Evolutionary conservation across 2,329 filamentous ascomycete genomes (phyloP).

Genomic region (Zarea fungicola): DNA sequence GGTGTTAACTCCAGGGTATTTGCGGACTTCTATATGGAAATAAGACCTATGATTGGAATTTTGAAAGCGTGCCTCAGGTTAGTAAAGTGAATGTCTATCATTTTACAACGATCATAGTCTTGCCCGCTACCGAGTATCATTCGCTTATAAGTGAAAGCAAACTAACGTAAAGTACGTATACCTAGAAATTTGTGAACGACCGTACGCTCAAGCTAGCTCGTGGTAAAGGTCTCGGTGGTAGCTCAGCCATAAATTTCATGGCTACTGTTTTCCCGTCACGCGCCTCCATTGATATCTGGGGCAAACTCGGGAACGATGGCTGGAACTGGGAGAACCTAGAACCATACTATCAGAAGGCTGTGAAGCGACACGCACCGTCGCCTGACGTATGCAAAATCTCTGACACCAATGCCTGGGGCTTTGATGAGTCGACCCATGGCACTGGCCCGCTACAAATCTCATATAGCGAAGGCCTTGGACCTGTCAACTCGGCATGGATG

Average conservation of each 20-base stretch:
- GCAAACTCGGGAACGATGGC: constrained; percentile 22
- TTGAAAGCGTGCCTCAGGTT: not conserved
- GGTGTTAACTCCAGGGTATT: constrained; percentile 21
- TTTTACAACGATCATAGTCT: too few relatives aligned
- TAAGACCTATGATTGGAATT: constrained; percentile 14
- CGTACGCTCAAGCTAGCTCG: not conserved
- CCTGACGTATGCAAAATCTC: not conserved
- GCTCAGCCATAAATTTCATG: constrained; percentile 22
- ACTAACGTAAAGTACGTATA: not conserved
- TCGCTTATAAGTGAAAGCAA: too few relatives aligned
- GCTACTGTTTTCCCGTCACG: constrained; percentile 18
- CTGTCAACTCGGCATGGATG: constrained; percentile 16
- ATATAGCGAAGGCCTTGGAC: not conserved
- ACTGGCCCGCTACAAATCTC: constrained; percentile 2
- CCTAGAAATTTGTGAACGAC: not conserved
- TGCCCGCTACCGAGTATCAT: too few relatives aligned
- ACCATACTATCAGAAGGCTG: constrained; percentile 14
- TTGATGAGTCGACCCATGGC: not conserved
- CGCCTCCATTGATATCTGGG: constrained; percentile 23
- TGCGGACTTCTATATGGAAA: constrained; percentile 21
- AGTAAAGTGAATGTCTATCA: too few relatives aligned
- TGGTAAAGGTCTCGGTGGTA: constrained; percentile 21
- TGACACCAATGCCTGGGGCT: not conserved
- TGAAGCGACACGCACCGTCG: not conserved
- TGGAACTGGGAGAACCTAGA: constrained; percentile 23